Evolutionary conservation across 305 asterid genomes (phyloP).

Genomic region (Lippia alba): DNA sequence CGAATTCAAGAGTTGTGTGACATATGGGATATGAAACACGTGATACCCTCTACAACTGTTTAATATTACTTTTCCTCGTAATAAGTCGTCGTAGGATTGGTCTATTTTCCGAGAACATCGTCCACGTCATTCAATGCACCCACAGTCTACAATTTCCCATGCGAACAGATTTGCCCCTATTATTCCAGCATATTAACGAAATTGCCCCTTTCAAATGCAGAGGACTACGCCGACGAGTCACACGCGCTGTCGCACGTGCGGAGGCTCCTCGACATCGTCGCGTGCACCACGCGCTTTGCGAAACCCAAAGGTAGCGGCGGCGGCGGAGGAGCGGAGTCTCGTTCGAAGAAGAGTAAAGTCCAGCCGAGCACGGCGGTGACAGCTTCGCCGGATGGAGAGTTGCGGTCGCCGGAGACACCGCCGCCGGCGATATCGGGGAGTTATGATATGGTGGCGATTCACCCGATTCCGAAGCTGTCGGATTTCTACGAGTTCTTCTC

Average conservation of each 20-base stretch:
- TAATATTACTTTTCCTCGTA: too few relatives aligned
- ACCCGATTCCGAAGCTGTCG: conserved; percentile 97
- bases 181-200: conserved; percentile 40
- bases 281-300: conserved; percentile 96
- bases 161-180: not conserved
- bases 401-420: conserved; percentile 48
- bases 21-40: not conserved
- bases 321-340: conserved; percentile 49
- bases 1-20: not conserved
- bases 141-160: not conserved
- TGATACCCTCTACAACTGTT: not conserved
- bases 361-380: conserved; percentile 49
- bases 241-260: conserved; percentile 87
- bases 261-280: conserved; percentile 90
- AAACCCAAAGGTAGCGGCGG: conserved; percentile 63
- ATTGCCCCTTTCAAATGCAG: conserved; percentile 62
- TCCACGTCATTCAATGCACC: not conserved
- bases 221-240: conserved; percentile 84
- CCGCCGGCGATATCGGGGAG: conserved; percentile 60
- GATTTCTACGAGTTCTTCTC: conserved; percentile 97
- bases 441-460: conserved; percentile 95
- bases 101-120: not conserved
- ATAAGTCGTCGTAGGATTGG: too few relatives aligned
- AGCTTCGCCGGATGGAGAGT: conserved; percentile 61
- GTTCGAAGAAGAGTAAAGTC: conserved; percentile 56